Evolutionary conservation across 495 filamentous ascomycete species (phyloP).

Genomic region (Hypoxylon fuscum): DNA sequence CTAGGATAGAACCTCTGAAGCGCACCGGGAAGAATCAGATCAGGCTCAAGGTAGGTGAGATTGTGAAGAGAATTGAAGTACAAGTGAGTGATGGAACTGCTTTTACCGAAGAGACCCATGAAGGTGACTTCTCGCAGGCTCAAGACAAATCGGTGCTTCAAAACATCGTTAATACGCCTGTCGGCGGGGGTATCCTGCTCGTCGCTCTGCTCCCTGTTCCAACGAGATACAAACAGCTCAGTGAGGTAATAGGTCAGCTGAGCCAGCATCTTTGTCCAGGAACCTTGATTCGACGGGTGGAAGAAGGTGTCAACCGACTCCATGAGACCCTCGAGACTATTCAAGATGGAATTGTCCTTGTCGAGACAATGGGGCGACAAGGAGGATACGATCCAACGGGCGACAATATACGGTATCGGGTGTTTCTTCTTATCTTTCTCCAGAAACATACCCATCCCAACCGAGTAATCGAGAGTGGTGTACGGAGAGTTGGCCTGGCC

Average conservation of each 20-base stretch:
- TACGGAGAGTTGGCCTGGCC: conserved; percentile 96
- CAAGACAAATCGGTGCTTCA: conserved; percentile 91
- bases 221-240: conserved; percentile 97
- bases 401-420: conserved; percentile 88
- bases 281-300: conserved; percentile 95
- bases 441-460: conserved; percentile 83
- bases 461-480: conserved; percentile 81
- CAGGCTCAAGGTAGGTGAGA: conserved; percentile 88
- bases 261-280: conserved; percentile 88
- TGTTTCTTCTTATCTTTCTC: conserved; percentile 94
- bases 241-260: conserved; percentile 93
- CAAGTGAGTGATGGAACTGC: conserved; percentile 87
- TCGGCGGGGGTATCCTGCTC: conserved; percentile 87
- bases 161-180: conserved; percentile 75
- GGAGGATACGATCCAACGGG: conserved; percentile 95
- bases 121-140: conserved; percentile 92
- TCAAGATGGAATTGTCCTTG: conserved; percentile 78
- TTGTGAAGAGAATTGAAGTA: conserved; percentile 89
- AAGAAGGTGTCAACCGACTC: conserved; percentile 98
- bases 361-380: conserved; percentile 86
- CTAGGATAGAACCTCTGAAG: conserved; percentile 96
- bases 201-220: conserved; percentile 92
- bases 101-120: conserved; percentile 98
- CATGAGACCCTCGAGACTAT: conserved; percentile 90
- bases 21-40: conserved; percentile 91